phyloP scores from a whole-genome alignment of 495 filamentous ascomycete species.

The Pyronema omphalodes region DNA sequence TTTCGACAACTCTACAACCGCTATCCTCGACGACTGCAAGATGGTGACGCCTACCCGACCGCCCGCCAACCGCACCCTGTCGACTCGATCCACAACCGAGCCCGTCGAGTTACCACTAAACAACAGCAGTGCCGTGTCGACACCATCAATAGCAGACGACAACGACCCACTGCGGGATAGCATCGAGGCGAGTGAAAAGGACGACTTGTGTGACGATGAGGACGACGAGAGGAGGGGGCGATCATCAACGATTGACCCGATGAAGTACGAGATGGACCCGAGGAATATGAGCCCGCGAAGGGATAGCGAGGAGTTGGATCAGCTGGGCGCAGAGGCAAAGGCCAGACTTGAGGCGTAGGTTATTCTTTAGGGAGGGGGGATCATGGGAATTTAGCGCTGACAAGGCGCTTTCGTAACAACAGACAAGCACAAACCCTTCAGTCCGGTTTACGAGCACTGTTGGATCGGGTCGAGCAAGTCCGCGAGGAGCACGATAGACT shows the following conservation, averaged over 20 bases:
- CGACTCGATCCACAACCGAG: slow-evolving; percentile 19
- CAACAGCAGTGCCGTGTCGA: slow-evolving; percentile 19
- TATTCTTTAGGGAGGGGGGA: not conserved
- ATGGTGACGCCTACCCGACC: slow-evolving; percentile 18
- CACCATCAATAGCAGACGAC: slow-evolving; percentile 20
- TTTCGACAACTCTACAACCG: not conserved
- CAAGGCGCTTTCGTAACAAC: not conserved
- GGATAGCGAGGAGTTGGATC: slow-evolving; percentile 73
- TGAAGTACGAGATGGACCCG: slow-evolving; percentile 52
- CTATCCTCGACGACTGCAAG: not conserved
- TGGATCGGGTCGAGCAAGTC: slow-evolving; percentile 86
- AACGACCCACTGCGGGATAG: slow-evolving; percentile 18
- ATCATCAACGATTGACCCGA: slow-evolving; percentile 13
- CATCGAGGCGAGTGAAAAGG: not conserved
- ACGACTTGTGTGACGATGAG: slow-evolving; percentile 12
- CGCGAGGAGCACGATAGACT: slow-evolving; percentile 86
- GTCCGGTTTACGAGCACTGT: slow-evolving; percentile 66
- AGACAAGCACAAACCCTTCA: slow-evolving; percentile 82
- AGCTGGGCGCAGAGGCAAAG: slow-evolving; percentile 62
- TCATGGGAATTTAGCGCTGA: slow-evolving; percentile 10
- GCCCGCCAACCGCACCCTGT: slow-evolving; percentile 18
- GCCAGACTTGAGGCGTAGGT: slow-evolving; percentile 41
- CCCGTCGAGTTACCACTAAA: slow-evolving; percentile 18
- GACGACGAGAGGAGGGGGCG: slow-evolving; percentile 20
- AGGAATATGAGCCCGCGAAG: slow-evolving; percentile 86